A percentile compares a stretch with the other conserved stretches of the same genome.
phyloP scores from a whole-genome alignment of 2,329 filamentous ascomycete genomes.

The Biscogniauxia marginata region DNA sequence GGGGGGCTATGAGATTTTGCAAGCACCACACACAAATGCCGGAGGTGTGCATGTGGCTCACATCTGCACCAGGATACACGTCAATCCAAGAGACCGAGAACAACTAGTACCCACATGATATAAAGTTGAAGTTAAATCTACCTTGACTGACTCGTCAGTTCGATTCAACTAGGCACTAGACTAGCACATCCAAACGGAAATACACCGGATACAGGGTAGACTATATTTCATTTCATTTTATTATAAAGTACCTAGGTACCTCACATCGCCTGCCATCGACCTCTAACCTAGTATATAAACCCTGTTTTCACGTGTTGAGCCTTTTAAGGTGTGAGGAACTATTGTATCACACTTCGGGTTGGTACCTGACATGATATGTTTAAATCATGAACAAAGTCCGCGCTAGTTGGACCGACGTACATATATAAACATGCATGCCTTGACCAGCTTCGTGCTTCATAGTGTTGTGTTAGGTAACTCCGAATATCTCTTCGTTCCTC shows the following conservation, averaged over 20 bases:
- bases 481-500: background rate
- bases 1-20: background rate
- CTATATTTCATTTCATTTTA: no score
- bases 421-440: background rate
- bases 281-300: no score
- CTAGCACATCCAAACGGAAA: no score
- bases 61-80: background rate
- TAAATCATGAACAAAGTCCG: background rate
- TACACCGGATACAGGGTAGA: no score
- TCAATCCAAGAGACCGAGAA: background rate
- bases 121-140: no score
- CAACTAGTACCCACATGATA: background rate
- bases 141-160: no score
- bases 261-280: no score
- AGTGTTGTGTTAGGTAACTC: background rate
- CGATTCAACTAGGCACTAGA: no score
- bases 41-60: background rate
- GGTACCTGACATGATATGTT: background rate
- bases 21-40: background rate
- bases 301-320: background rate
- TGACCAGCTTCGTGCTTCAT: background rate
- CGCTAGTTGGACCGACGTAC: background rate
- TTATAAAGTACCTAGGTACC: no score
- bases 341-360: background rate
- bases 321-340: background rate